phyloP scores from a whole-genome alignment of 768 basidiomycete genomes.

The Termitomyces sp. region DNA sequence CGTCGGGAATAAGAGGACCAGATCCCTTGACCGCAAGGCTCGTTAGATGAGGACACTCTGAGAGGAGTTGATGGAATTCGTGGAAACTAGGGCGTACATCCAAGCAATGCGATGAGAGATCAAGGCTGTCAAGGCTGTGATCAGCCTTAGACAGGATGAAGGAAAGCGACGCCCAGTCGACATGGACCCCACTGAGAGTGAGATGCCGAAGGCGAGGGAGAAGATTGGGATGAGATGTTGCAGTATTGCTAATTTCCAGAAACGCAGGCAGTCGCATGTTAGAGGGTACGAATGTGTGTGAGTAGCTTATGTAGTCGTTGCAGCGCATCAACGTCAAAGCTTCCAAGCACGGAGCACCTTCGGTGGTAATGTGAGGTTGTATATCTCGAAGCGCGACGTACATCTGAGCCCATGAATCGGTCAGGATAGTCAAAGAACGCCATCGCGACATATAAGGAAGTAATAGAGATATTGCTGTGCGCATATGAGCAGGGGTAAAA shows the following conservation, averaged over 20 bases:
- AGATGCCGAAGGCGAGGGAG: constrained; percentile 44
- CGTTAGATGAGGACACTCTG: constrained; percentile 31
- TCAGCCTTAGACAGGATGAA: constrained; percentile 31
- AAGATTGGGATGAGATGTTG: constrained; percentile 14
- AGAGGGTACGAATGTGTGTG: constrained; percentile 35
- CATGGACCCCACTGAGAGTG: constrained; percentile 51
- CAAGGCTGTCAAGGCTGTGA: constrained; percentile 31
- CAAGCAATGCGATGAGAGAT: constrained; percentile 46
- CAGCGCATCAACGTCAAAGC: constrained; percentile 53
- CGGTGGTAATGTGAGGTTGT: constrained; percentile 26
- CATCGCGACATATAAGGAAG: constrained; percentile 47
- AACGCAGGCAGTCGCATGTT: constrained; percentile 29
- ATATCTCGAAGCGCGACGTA: constrained; percentile 41
- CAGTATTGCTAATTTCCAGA: constrained; percentile 21
- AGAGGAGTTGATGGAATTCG: constrained; percentile 39
- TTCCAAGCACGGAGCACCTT: constrained; percentile 38
- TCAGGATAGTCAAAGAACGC: constrained; percentile 46
- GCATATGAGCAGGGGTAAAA: constrained; percentile 41
- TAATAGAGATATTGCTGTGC: constrained; percentile 37
- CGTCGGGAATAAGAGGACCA: constrained; percentile 28
- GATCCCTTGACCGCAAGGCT: constrained; percentile 44
- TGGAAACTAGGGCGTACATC: constrained; percentile 46
- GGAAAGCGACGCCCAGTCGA: constrained; percentile 43
- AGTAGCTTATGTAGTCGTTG: constrained; percentile 48
- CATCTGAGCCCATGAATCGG: constrained; percentile 57